phyloP scores from a whole-genome alignment of 2,329 filamentous ascomycete species.

The Paracoccidioides lutzii region DNA sequence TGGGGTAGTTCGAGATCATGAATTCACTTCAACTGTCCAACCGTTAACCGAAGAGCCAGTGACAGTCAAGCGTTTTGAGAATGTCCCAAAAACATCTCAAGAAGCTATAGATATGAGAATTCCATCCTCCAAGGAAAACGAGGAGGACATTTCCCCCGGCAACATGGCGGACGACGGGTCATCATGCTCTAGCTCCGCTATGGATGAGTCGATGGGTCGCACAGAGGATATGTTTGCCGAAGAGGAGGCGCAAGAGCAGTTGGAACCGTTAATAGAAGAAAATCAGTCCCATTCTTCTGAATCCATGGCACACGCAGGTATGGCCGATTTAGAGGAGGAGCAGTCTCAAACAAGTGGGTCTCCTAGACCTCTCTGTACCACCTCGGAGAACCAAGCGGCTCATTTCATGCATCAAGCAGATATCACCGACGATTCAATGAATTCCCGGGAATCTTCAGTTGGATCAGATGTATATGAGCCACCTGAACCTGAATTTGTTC shows the following conservation, averaged over 20 bases:
- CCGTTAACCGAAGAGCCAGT: neutral
- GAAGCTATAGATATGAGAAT: constrained; percentile 8
- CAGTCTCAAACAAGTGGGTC: neutral
- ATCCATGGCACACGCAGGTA: neutral
- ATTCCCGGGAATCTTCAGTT: constrained; percentile 20
- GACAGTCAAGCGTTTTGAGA: neutral
- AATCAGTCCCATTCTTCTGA: neutral
- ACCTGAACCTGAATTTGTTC: constrained; percentile 28
- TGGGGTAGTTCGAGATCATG: neutral
- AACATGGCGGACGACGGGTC: constrained; percentile 10
- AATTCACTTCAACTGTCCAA: neutral
- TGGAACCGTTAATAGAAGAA: neutral
- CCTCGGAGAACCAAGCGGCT: constrained; percentile 7
- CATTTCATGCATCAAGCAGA: neutral
- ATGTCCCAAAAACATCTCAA: constrained; percentile 5
- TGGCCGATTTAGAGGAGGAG: neutral
- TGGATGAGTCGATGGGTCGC: constrained; percentile 28
- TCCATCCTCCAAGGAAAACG: constrained; percentile 7
- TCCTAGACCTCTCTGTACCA: neutral
- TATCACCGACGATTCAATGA: neutral
- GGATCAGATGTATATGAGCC: constrained; percentile 46
- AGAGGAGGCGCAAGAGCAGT: neutral
- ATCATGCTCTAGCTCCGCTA: constrained; percentile 22
- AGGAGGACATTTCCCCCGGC: constrained; percentile 4
- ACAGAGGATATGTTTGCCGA: neutral